phyloP scores from a whole-genome alignment of 768 basidiomycete species.

The Lactarius hengduanensis region DNA sequence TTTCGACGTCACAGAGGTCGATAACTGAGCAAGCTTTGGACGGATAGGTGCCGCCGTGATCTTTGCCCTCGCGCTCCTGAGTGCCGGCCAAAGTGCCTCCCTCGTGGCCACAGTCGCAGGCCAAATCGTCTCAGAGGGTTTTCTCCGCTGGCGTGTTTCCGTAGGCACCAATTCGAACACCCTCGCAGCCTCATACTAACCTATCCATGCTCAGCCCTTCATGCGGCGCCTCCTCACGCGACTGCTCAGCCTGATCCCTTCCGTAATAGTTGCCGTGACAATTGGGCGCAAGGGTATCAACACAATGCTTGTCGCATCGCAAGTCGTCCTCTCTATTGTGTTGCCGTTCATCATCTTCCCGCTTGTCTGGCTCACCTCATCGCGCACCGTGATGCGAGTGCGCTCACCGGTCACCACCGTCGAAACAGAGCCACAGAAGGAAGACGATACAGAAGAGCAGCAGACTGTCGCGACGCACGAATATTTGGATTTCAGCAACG shows the following conservation, averaged over 20 bases:
- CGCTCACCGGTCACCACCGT: background rate
- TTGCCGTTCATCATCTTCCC: slow-evolving; percentile 87
- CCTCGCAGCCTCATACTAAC: slow-evolving; percentile 22
- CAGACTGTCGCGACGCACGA: slow-evolving; percentile 34
- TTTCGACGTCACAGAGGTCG: slow-evolving; percentile 1
- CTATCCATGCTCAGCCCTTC: slow-evolving; percentile 49
- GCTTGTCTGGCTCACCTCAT: slow-evolving; percentile 69
- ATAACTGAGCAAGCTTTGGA: slow-evolving; percentile 9
- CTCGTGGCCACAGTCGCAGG: slow-evolving; percentile 89
- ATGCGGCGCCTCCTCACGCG: slow-evolving; percentile 83
- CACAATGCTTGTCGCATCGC: slow-evolving; percentile 78
- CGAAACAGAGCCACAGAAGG: background rate
- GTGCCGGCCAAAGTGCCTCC: slow-evolving; percentile 86
- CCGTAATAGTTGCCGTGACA: slow-evolving; percentile 71
- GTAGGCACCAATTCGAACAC: slow-evolving; percentile 40
- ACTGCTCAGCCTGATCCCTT: slow-evolving; percentile 76
- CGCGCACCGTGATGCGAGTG: slow-evolving; percentile 67
- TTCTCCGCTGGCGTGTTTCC: slow-evolving; percentile 82
- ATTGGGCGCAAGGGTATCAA: slow-evolving; percentile 71
- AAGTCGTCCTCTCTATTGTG: slow-evolving; percentile 80
- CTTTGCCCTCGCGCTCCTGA: slow-evolving; percentile 84
- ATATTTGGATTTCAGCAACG: slow-evolving; percentile 62
- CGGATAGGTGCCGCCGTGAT: slow-evolving; percentile 74
- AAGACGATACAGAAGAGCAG: slow-evolving; percentile 22
- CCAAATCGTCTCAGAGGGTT: slow-evolving; percentile 88